Evolutionary conservation across 495 filamentous ascomycete species (phyloP), one percentile per base, ranked within the genome.

Genomic region (Aspergillus conjunctus): DNA sequence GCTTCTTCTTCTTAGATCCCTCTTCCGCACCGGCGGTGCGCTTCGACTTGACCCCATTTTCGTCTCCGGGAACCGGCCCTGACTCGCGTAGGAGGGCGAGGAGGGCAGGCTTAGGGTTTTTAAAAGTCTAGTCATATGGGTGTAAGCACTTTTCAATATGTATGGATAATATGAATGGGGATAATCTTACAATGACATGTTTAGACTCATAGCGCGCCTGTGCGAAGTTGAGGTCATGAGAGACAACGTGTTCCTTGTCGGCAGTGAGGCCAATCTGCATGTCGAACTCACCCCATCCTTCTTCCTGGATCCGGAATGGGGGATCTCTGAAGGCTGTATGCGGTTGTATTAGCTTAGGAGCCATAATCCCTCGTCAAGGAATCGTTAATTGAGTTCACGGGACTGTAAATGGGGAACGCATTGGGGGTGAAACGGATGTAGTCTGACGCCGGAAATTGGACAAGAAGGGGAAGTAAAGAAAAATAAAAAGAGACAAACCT

Each of bases 231-330:
- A 99, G 80, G 71, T 99, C 95, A 73, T 99, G 95, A 31, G 75
- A 71, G 58, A 99, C 77, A 20, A 82, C 79, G 66, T 90, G 87
- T 51, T 97, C 92, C 60, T 92, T 93, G 75, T 96, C 91, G 22
- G 88, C 86, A 64, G 83, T 87, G 31, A 96, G 79, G 53, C 88
- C 82, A 62, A 98, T 93, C 26, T 82, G 79, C 91, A 98, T 93
- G 68, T 98, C 95, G 69, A 99, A 99, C 76, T 99, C 95, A 68
- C 95, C 95, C 95, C 95, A 99, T 66, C 95, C 95, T 73, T 95
- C 88, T 74, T 99, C 95, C 54, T 85, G 77, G 71, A 96, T 94
- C 22, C 84, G 83, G 79, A 98, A 99, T 0, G 94, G 94, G 0
- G 91, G 87, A 39, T 87, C 87, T 67, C 86, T 87, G 80, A 93